Percentiles rank a stretch among this genome's conserved stretches.
Evolutionary conservation across 164 flowering plant genomes (phyloP).

Genomic region (Santalum album): DNA sequence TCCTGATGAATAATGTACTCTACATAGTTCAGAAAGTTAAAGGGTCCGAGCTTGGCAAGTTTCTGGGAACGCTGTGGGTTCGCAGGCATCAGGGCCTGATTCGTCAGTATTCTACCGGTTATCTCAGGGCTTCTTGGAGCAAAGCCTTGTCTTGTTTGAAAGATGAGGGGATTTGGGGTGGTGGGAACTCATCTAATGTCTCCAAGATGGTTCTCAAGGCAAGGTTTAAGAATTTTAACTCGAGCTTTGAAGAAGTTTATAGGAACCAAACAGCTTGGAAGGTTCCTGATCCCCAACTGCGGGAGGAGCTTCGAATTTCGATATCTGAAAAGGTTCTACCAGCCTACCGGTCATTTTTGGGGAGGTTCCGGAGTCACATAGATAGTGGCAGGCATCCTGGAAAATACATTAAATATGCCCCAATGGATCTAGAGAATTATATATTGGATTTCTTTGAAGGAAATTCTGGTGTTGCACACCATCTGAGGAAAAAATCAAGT

Average conservation of each 20-base stretch:
- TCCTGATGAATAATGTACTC: slow-evolving; percentile 77
- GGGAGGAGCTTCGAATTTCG: slow-evolving; percentile 71
- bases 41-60: slow-evolving; percentile 65
- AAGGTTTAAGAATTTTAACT: slow-evolving; percentile 73
- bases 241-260: slow-evolving; percentile 70
- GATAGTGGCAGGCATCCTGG: slow-evolving; percentile 71
- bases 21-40: slow-evolving; percentile 82
- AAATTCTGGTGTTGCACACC: slow-evolving; percentile 36
- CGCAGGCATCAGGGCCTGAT: slow-evolving; percentile 58
- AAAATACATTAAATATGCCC: slow-evolving; percentile 69
- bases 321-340: slow-evolving; percentile 72
- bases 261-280: slow-evolving; percentile 76
- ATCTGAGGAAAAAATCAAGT: slow-evolving; percentile 34
- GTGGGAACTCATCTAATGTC: slow-evolving; percentile 58
- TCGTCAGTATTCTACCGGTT: slow-evolving; percentile 61
- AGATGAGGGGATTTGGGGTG: slow-evolving; percentile 57
- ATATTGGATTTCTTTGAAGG: slow-evolving; percentile 78
- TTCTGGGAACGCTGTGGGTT: slow-evolving; percentile 80
- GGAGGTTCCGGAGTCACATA: slow-evolving; percentile 62
- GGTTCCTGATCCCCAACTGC: slow-evolving; percentile 69
- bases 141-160: slow-evolving; percentile 59
- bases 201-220: slow-evolving; percentile 65
- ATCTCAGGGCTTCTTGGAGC: slow-evolving; percentile 84
- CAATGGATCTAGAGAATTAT: slow-evolving; percentile 71
- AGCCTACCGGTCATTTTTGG: slow-evolving; percentile 70